Conservation (phyloP, 1,139 yeast species). For the Groenewaldozyma auringiensis region DNA sequence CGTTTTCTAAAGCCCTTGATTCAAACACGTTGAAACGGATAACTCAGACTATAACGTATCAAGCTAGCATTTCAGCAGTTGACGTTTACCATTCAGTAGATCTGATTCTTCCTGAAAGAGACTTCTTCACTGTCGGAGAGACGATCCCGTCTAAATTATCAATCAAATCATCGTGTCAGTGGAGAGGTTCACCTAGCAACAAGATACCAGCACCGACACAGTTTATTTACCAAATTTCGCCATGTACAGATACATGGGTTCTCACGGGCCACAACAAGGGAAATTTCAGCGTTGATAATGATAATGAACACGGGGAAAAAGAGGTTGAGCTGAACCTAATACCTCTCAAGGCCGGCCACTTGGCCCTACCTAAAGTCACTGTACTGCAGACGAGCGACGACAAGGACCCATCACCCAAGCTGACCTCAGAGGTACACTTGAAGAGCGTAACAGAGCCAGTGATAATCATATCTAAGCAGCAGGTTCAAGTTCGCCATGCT, state of each 20-base stretch:
- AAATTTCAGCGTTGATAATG: constrained; percentile 31
- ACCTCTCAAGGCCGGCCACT: constrained; percentile 70
- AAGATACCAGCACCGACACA: constrained; percentile 5
- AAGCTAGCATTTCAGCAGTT: constrained; percentile 24
- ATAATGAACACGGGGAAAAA: constrained; percentile 23
- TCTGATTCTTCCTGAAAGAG: constrained; percentile 17
- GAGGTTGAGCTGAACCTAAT: constrained; percentile 45
- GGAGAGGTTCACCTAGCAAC: constrained; percentile 32
- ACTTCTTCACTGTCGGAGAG: constrained; percentile 53
- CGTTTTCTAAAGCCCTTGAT: constrained; percentile 2
- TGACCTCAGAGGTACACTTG: constrained; percentile 4
- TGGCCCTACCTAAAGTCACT: constrained; percentile 58
- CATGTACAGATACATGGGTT: constrained; percentile 52
- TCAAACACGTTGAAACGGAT: constrained; percentile 9
- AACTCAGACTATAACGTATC: constrained; percentile 20
- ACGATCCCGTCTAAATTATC: constrained; percentile 43
- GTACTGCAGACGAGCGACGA: constrained; percentile 32
- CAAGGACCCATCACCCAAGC: not conserved
- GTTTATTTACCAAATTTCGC: constrained; percentile 35
- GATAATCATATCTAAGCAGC: constrained; percentile 65
- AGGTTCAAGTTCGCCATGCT: constrained; percentile 18
- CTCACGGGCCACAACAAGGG: constrained; percentile 56
- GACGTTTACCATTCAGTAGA: constrained; percentile 25
- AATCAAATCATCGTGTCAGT: constrained; percentile 41
- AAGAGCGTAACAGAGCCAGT: constrained; percentile 60